phyloP scores from a whole-genome alignment of 1,284 basidiomycete genomes.

The Prillingera fragicola region DNA sequence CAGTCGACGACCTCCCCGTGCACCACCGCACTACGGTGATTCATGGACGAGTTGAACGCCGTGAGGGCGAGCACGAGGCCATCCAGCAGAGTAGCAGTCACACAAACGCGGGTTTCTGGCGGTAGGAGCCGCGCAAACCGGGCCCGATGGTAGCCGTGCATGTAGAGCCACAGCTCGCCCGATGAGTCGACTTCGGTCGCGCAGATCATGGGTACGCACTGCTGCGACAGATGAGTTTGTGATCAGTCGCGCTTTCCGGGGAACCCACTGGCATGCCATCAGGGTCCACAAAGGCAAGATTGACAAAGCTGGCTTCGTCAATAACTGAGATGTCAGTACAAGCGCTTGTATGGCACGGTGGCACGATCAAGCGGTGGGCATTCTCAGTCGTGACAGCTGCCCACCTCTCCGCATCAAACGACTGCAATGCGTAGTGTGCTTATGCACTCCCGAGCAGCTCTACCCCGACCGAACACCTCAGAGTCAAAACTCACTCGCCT shows the following conservation, averaged over 20 bases:
- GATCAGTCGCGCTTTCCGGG: neutral
- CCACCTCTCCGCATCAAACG: neutral
- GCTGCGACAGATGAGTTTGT: neutral
- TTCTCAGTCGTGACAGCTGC: too few relatives aligned
- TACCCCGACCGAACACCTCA: neutral
- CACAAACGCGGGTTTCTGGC: slow-evolving; percentile 26
- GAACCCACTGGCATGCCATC: slow-evolving; percentile 8
- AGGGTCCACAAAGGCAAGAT: slow-evolving; percentile 15
- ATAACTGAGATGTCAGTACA: slow-evolving; percentile 4
- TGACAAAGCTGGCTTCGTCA: slow-evolving; percentile 11
- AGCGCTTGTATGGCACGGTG: too few relatives aligned
- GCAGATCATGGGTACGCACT: slow-evolving; percentile 13
- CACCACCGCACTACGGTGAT: slow-evolving; percentile 33
- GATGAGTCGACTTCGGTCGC: neutral
- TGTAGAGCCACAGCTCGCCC: neutral
- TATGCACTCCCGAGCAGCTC: neutral
- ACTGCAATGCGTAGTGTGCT: neutral
- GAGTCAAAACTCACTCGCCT: slow-evolving; percentile 1
- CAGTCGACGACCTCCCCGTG: slow-evolving; percentile 29
- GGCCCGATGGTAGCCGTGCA: slow-evolving; percentile 26
- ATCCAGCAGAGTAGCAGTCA: slow-evolving; percentile 32
- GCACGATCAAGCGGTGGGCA: too few relatives aligned
- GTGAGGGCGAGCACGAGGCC: slow-evolving; percentile 33
- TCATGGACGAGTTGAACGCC: slow-evolving; percentile 27
- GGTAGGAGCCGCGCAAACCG: slow-evolving; percentile 27